These are phyloP conservation scores for Sporothrix globosa DNA, from an alignment of 2,329 filamentous ascomycete genomes.

Conservation along the genomic window DNA sequence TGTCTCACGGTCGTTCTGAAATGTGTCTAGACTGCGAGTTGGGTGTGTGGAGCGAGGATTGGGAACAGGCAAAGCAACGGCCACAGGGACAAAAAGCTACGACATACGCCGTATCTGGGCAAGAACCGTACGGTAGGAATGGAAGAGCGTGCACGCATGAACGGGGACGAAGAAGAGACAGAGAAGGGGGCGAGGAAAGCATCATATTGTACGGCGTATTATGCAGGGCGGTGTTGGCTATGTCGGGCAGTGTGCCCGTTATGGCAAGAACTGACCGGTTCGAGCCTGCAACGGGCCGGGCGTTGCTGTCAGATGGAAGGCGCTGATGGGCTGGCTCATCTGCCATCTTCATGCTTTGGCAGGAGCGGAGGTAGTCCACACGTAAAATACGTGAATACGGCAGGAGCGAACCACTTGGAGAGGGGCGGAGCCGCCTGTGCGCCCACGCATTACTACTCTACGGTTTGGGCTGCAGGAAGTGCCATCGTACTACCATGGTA, in stretches of 20 bases:
- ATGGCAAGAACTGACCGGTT: constrained; percentile 11
- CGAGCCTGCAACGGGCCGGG: constrained; percentile 5
- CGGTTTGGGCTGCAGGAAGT: constrained; percentile 7
- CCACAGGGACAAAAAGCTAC: neutral
- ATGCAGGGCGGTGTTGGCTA: constrained; percentile 16
- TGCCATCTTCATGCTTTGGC: no score
- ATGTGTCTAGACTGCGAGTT: neutral
- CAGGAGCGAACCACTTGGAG: constrained; percentile 20
- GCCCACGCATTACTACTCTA: neutral
- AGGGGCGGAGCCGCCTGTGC: constrained; percentile 16
- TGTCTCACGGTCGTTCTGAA: neutral
- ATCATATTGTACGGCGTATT: neutral
- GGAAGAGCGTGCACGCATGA: no score
- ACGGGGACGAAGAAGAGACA: no score
- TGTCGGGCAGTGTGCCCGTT: constrained; percentile 21
- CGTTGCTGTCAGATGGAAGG: constrained; percentile 20
- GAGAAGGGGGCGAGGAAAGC: neutral
- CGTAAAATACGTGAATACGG: constrained; percentile 15
- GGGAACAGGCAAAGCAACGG: neutral
- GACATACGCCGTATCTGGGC: no score
- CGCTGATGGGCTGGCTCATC: neutral
- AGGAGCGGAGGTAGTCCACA: neutral
- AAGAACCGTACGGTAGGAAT: neutral
- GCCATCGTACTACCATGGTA: neutral
- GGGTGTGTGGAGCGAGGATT: constrained; percentile 22